Evolutionary conservation across 305 asterid species (phyloP).

Genomic region (Salvia sclarea): DNA sequence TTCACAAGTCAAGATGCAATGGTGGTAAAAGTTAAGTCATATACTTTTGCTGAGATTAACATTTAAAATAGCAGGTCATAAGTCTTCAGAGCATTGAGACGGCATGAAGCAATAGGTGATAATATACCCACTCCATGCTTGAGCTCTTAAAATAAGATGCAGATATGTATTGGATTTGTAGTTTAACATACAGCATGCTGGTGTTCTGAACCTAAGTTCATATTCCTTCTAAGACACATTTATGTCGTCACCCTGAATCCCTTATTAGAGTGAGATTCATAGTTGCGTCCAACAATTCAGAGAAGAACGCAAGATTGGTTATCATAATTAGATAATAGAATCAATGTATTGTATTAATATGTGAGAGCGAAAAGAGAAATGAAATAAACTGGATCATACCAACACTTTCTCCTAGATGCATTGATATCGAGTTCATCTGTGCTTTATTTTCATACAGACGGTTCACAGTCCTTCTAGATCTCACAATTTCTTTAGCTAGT

Average conservation of each 20-base stretch:
- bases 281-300: not conserved
- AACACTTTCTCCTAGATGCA: constrained; percentile 92
- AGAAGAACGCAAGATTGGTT: not conserved
- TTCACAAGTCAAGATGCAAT: not conserved
- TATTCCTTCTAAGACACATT: not conserved
- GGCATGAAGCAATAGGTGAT: not conserved
- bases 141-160: not conserved
- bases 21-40: not conserved
- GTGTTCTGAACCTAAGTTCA: not conserved
- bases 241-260: not conserved
- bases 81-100: not conserved
- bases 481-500: constrained; percentile 80
- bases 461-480: constrained; percentile 68
- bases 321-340: not conserved
- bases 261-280: constrained; percentile 5
- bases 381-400: constrained; percentile 46
- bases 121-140: not conserved
- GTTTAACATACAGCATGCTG: not conserved
- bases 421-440: constrained; percentile 77
- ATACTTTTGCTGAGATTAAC: not conserved
- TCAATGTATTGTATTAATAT: not conserved
- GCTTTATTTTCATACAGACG: constrained; percentile 89
- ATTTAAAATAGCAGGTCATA: not conserved
- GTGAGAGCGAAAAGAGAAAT: constrained; percentile 7
- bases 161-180: not conserved